phyloP scores from a whole-genome alignment of 2,329 filamentous ascomycete genomes.

The Chaetomium sp. region DNA sequence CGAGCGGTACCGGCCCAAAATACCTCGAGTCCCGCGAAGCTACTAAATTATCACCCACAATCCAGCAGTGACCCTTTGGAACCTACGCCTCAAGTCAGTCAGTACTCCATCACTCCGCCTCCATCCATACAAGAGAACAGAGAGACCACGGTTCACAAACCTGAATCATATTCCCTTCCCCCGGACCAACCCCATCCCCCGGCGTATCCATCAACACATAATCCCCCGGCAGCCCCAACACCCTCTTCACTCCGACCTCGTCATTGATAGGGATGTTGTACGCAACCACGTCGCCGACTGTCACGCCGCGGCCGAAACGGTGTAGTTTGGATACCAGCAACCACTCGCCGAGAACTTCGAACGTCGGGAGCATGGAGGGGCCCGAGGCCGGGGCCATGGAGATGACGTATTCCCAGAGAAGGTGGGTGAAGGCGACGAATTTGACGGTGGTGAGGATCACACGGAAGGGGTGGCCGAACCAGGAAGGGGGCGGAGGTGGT shows the following conservation, averaged over 20 bases:
- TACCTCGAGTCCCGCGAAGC: constrained; percentile 80
- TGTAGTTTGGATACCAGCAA: constrained; percentile 63
- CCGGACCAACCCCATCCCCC: constrained; percentile 20
- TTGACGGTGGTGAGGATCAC: constrained; percentile 41
- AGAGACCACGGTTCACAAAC: constrained; percentile 42
- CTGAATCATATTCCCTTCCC: constrained; percentile 54
- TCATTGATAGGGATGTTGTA: constrained; percentile 68
- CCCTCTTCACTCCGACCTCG: constrained; percentile 66
- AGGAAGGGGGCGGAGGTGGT: constrained; percentile 16
- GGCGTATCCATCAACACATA: constrained; percentile 62
- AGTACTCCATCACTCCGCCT: not conserved
- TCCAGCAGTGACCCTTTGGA: constrained; percentile 85
- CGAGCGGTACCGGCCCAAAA: constrained; percentile 82
- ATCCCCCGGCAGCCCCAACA: constrained; percentile 69
- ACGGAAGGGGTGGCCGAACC: constrained; percentile 36
- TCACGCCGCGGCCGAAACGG: constrained; percentile 56
- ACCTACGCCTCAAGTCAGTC: constrained; percentile 46
- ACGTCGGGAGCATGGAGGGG: constrained; percentile 85
- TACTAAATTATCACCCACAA: constrained; percentile 80
- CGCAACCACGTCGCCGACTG: constrained; percentile 77
- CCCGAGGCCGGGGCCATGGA: constrained; percentile 56
- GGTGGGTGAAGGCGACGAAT: constrained; percentile 41
- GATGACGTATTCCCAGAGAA: constrained; percentile 56
- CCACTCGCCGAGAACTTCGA: constrained; percentile 60
- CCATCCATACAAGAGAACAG: not conserved